Conservation (phyloP, 306 rosid genomes). For the Vachellia pachyceras region DNA sequence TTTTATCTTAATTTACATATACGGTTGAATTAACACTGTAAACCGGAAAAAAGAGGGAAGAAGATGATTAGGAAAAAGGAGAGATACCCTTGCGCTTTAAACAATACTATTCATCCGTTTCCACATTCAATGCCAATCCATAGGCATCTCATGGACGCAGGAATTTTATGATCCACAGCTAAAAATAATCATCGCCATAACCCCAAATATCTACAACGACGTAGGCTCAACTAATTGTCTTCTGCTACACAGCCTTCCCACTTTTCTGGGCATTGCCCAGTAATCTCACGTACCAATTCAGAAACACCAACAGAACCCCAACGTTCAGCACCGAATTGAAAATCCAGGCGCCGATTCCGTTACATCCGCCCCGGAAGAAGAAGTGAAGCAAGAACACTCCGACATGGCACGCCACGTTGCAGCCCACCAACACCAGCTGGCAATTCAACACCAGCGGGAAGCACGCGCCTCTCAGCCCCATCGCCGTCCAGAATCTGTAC, state of each 20-base stretch:
- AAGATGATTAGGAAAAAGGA: conserved; percentile 21
- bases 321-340: conserved; percentile 48
- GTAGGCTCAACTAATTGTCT: too few relatives aligned
- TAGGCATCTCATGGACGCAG: too few relatives aligned
- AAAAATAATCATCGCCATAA: too few relatives aligned
- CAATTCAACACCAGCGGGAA: conserved; percentile 71
- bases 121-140: conserved; percentile 88
- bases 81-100: too few relatives aligned
- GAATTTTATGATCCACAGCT: too few relatives aligned
- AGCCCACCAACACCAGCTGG: conserved; percentile 60
- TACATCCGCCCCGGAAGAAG: conserved; percentile 70
- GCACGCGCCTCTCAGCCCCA: conserved; percentile 64
- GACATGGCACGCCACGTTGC: conserved; percentile 73
- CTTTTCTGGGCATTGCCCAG: not conserved
- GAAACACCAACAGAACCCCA: not conserved
- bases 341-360: conserved; percentile 83
- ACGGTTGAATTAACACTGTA: too few relatives aligned
- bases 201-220: too few relatives aligned
- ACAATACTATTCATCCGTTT: too few relatives aligned
- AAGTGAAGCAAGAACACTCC: conserved; percentile 69
- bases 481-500: conserved; percentile 72
- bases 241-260: too few relatives aligned
- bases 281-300: not conserved
- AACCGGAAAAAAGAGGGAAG: too few relatives aligned
- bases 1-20: too few relatives aligned